A percentile compares a stretch with the other conserved stretches of the same genome.
Evolutionary conservation across 352 stramenopile genomes (phyloP).

Genomic region (Globisporangium yorkense): DNA sequence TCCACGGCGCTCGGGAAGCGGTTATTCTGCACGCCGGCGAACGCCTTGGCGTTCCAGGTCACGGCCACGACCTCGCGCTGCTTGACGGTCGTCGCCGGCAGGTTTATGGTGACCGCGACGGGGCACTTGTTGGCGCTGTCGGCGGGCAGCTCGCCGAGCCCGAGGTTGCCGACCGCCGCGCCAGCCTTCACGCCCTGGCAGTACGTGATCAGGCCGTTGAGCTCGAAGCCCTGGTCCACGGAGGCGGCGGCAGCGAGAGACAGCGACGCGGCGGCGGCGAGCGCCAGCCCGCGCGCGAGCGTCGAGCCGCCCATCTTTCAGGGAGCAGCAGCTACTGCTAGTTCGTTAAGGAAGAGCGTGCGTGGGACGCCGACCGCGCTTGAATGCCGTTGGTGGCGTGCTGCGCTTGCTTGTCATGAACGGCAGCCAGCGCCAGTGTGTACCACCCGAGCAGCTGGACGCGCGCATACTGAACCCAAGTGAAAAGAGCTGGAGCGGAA

Average conservation of each 20-base stretch:
- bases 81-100: constrained; percentile 35
- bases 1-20: constrained; percentile 69
- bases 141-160: constrained; percentile 36
- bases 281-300: neutral
- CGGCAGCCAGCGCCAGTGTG: no score
- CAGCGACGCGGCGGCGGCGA: constrained; percentile 1
- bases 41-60: constrained; percentile 40
- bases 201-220: constrained; percentile 65
- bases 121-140: constrained; percentile 54
- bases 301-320: neutral
- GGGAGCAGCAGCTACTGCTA: neutral
- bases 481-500: neutral
- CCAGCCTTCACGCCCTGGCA: constrained; percentile 44
- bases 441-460: no score
- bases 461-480: no score
- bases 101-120: constrained; percentile 37
- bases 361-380: neutral
- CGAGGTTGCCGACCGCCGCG: constrained; percentile 22
- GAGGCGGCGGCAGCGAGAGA: constrained; percentile 17
- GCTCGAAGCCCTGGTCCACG: constrained; percentile 60
- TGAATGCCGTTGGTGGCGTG: neutral
- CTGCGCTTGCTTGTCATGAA: no score
- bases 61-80: constrained; percentile 43
- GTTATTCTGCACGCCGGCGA: constrained; percentile 25
- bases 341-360: neutral